phyloP scores from a whole-genome alignment of 306 rosid genomes.

The Gastrolobium villosum region DNA sequence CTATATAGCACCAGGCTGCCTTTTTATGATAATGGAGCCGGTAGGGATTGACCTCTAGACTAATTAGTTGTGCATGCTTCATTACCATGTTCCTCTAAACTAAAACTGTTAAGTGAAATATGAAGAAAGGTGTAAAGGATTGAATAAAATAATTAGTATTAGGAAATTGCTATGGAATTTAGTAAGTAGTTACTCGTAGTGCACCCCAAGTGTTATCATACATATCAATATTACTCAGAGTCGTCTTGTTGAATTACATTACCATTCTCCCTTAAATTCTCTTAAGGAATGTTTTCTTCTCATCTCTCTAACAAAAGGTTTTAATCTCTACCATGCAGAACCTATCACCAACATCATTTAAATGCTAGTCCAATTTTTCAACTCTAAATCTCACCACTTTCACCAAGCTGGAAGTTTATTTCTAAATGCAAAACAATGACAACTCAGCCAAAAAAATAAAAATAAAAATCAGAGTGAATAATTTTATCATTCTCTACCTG shows the following conservation, averaged over 20 bases:
- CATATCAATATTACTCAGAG: neutral
- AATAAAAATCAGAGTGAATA: constrained; percentile 24
- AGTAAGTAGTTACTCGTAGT: neutral
- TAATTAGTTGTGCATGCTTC: neutral
- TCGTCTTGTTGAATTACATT: neutral
- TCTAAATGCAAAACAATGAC: constrained; percentile 13
- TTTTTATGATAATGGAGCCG: neutral
- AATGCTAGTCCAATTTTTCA: constrained; percentile 33
- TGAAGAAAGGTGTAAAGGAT: neutral
- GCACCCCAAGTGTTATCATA: neutral
- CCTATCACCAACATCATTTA: constrained; percentile 28
- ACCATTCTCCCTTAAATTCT: constrained; percentile 7
- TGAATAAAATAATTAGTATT: neutral
- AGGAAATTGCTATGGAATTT: neutral
- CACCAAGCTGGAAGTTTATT: constrained; percentile 33
- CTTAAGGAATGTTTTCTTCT: neutral
- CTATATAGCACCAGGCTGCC: too few species aligned
- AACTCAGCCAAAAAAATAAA: constrained; percentile 2
- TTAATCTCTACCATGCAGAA: constrained; percentile 31
- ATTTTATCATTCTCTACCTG: constrained; percentile 58
- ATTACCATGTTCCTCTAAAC: neutral
- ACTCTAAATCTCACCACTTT: constrained; percentile 36
- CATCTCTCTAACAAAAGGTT: constrained; percentile 8
- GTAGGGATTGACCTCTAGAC: constrained; percentile 2
- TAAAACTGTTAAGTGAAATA: neutral